These are phyloP conservation scores for Aureobasidium lini DNA, from an alignment of 2,329 filamentous ascomycete species.

Conservation along the genomic window DNA sequence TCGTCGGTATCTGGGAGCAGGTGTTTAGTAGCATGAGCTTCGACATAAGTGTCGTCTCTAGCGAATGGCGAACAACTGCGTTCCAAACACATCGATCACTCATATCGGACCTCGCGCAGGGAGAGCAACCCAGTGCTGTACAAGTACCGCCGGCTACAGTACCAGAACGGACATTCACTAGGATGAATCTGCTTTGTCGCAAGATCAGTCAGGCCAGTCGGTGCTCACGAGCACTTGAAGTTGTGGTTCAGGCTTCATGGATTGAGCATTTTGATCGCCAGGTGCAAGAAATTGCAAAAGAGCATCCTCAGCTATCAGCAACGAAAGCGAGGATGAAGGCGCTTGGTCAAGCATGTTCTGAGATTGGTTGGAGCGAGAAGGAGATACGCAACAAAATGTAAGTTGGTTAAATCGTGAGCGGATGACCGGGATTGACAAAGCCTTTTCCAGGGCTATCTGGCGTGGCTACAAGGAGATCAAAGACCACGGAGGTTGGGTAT, in stretches of 20 bases:
- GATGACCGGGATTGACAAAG: neutral
- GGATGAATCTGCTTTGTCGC: conserved; percentile 37
- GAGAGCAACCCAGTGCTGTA: conserved; percentile 13
- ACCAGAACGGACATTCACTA: conserved; percentile 27
- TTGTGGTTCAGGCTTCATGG: conserved; percentile 52
- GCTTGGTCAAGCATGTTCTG: conserved; percentile 46
- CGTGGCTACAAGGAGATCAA: conserved; percentile 53
- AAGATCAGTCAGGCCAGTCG: conserved; percentile 45
- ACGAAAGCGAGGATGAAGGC: conserved; percentile 46
- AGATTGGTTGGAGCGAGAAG: conserved; percentile 51
- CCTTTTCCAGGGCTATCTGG: conserved; percentile 39
- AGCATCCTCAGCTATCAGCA: conserved; percentile 34
- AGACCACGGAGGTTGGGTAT: conserved; percentile 48
- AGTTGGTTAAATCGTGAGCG: neutral
- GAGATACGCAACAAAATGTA: conserved; percentile 46
- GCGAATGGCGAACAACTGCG: conserved; percentile 28
- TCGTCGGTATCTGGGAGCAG: conserved; percentile 44
- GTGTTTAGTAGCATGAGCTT: conserved; percentile 37
- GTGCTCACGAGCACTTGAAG: conserved; percentile 49
- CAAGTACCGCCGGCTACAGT: conserved; percentile 1
- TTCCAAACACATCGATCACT: conserved; percentile 18
- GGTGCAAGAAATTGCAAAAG: conserved; percentile 35
- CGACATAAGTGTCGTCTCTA: conserved; percentile 31
- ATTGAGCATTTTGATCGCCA: conserved; percentile 48
- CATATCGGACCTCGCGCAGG: conserved; percentile 17